phyloP scores from a whole-genome alignment of 2,329 filamentous ascomycete genomes.

The Hymenoscyphus fructigenus region DNA sequence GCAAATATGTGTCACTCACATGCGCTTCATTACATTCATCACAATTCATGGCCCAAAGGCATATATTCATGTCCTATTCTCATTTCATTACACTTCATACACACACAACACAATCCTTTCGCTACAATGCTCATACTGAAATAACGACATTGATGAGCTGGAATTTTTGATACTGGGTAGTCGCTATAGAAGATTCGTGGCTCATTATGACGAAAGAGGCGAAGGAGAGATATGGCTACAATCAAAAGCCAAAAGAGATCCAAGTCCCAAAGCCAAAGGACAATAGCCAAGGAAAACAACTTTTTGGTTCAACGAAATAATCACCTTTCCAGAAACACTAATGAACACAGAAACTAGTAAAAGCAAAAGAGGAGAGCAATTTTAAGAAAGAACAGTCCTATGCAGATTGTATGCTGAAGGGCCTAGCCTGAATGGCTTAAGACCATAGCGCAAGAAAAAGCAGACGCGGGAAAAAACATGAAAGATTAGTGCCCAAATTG shows the following conservation, averaged over 20 bases:
- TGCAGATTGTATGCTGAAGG: conserved; percentile 33
- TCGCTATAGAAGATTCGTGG: conserved; percentile 41
- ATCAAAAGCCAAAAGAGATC: conserved; percentile 27
- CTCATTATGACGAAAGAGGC: conserved; percentile 35
- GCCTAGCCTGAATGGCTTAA: conserved; percentile 27
- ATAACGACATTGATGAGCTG: conserved; percentile 21
- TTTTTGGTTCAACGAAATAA: conserved; percentile 32
- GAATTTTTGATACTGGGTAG: conserved; percentile 35
- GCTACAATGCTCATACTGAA: conserved; percentile 11
- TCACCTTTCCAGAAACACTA: conserved; percentile 35
- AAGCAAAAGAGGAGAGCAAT: conserved; percentile 27
- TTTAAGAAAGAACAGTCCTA: conserved; percentile 34
- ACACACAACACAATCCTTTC: conserved; percentile 23
- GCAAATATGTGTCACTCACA: background rate
- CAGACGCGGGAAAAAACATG: conserved; percentile 27
- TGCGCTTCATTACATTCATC: background rate
- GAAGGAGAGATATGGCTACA: conserved; percentile 33
- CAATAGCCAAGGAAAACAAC: conserved; percentile 37
- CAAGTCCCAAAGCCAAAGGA: conserved; percentile 31
- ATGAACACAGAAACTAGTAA: conserved; percentile 33
- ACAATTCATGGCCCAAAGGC: background rate
- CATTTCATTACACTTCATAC: conserved; percentile 28
- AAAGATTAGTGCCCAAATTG: conserved; percentile 27
- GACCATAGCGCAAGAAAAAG: conserved; percentile 25
- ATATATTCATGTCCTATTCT: conserved; percentile 11